These are phyloP conservation scores for Diatrype stigma DNA, from an alignment of 2,329 filamentous ascomycete genomes.

Conservation along the genomic window DNA sequence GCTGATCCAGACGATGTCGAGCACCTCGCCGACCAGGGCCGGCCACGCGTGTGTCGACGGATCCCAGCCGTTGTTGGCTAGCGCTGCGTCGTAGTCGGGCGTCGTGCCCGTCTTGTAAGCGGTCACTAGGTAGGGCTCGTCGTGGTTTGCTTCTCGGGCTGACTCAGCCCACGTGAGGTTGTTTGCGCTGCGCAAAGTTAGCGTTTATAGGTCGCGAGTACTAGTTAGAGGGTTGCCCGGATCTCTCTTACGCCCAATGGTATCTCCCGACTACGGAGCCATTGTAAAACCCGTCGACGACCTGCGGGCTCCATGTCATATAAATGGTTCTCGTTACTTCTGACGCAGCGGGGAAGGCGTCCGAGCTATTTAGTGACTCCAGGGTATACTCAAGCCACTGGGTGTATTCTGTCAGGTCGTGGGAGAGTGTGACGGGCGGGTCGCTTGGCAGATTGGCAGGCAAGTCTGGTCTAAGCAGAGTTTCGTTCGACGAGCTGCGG, in stretches of 20 bases:
- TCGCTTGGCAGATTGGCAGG: slow-evolving; percentile 23
- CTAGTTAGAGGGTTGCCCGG: too few species aligned
- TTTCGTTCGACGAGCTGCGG: slow-evolving; percentile 9
- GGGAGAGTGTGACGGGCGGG: slow-evolving; percentile 26
- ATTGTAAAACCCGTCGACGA: slow-evolving; percentile 26
- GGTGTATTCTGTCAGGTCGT: slow-evolving; percentile 22
- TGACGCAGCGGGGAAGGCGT: slow-evolving; percentile 33
- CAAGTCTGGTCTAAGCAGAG: neutral
- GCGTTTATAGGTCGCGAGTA: neutral
- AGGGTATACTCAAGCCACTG: slow-evolving; percentile 46
- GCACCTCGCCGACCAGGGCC: slow-evolving; percentile 50
- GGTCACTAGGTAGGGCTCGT: slow-evolving; percentile 45
- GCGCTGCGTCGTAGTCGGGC: slow-evolving; percentile 48
- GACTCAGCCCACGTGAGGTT: slow-evolving; percentile 41
- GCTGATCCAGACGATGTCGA: slow-evolving; percentile 48
- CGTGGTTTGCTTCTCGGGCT: slow-evolving; percentile 17
- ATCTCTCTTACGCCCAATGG: slow-evolving; percentile 35
- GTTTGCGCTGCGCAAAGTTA: slow-evolving; percentile 29
- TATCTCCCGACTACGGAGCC: slow-evolving; percentile 19
- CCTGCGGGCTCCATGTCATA: slow-evolving; percentile 39
- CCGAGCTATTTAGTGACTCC: slow-evolving; percentile 26
- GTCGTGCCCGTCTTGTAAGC: slow-evolving; percentile 47
- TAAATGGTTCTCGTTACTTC: slow-evolving; percentile 49
- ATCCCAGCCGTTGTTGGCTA: slow-evolving; percentile 52
- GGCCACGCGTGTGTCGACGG: slow-evolving; percentile 46